Percentiles rank a stretch among this genome's conserved stretches.
Evolutionary conservation across 257 asterid species (phyloP).

Genomic region (Jacaranda mimosifolia): DNA sequence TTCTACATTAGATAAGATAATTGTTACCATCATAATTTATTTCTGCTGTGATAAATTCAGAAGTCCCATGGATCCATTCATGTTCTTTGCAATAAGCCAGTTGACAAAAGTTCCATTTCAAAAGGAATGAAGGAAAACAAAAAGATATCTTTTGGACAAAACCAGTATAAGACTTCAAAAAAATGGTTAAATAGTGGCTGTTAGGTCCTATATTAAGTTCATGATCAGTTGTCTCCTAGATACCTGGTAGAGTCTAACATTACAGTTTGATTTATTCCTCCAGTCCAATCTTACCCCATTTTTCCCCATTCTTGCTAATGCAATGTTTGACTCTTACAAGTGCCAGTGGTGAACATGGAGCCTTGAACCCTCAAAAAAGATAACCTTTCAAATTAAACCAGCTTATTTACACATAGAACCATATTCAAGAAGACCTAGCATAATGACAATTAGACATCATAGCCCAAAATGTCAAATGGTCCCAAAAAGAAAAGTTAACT

Average conservation of each 20-base stretch:
- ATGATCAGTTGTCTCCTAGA: slow-evolving; percentile 17
- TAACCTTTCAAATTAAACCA: neutral
- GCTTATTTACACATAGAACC: neutral
- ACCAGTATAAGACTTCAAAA: neutral
- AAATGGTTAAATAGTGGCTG: neutral
- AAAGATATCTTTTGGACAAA: neutral
- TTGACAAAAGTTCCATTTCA: neutral
- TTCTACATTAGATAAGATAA: neutral
- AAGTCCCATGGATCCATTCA: neutral
- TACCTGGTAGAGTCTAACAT: neutral
- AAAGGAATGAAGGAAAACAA: neutral
- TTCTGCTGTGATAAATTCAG: neutral
- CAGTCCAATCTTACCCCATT: neutral
- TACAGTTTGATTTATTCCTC: neutral
- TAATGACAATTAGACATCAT: slow-evolving; percentile 7
- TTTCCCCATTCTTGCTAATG: neutral
- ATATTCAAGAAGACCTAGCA: slow-evolving; percentile 4
- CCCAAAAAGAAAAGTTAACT: neutral
- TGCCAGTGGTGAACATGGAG: slow-evolving; percentile 3
- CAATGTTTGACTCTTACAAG: neutral
- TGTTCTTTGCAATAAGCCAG: neutral
- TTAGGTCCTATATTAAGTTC: neutral
- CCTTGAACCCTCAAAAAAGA: slow-evolving; percentile 11
- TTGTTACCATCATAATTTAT: neutral
- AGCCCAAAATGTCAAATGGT: neutral